A percentile compares a stretch with the other conserved stretches of the same genome.
These are phyloP conservation scores for Petunia axillaris DNA, from an alignment of 257 asterid species.

Conservation along the genomic window DNA sequence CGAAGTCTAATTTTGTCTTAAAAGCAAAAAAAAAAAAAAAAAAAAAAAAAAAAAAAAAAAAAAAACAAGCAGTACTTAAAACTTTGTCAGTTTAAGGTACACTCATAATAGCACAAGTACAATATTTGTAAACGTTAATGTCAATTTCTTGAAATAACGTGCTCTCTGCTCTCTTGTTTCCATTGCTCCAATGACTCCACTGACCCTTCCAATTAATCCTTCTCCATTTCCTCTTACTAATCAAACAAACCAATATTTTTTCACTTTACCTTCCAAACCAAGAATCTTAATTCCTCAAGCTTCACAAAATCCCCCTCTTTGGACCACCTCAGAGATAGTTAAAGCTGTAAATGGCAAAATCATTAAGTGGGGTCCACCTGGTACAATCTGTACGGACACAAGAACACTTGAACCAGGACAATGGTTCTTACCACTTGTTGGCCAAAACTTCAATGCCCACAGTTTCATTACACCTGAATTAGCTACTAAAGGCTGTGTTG, in stretches of 20 bases:
- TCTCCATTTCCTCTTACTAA: neutral
- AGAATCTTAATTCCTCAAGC: constrained; percentile 17
- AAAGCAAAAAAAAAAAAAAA: neutral
- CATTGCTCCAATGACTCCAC: constrained; percentile 10
- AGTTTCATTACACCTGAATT: constrained; percentile 36
- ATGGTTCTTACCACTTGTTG: constrained; percentile 43
- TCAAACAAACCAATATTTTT: neutral
- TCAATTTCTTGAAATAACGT: neutral
- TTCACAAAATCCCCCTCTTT: constrained; percentile 19
- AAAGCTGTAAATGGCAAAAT: constrained; percentile 33
- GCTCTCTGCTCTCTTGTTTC: neutral
- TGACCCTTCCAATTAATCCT: neutral
- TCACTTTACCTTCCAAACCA: neutral
- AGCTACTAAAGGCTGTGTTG: constrained; percentile 28
- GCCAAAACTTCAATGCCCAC: constrained; percentile 41
- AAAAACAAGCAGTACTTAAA: neutral
- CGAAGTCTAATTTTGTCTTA: neutral
- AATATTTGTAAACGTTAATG: neutral
- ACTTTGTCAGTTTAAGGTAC: neutral
- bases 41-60: neutral
- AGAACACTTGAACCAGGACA: constrained; percentile 41
- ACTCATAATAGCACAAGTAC: neutral
- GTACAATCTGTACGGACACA: constrained; percentile 43
- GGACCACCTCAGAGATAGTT: constrained; percentile 39
- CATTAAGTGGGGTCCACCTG: constrained; percentile 35